Evolutionary conservation across 2,329 filamentous ascomycete genomes (phyloP).

Genomic region (Magnaporthiopsis poae): DNA sequence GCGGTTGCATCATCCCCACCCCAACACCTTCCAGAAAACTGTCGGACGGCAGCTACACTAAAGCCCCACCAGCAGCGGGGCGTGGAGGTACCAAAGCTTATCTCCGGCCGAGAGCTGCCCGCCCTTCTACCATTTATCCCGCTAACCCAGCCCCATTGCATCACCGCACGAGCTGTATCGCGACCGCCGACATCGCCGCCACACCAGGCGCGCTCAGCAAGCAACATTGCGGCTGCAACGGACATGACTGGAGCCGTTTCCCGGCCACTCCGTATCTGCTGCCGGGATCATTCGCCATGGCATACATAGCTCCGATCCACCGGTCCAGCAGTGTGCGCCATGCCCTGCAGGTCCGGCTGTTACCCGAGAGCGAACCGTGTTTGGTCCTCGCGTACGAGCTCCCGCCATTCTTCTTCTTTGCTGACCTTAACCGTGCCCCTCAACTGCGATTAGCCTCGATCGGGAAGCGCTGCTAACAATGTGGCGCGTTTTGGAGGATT

Average conservation of each 20-base stretch:
- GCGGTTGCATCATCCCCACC: not conserved
- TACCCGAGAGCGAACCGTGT: conserved; percentile 65
- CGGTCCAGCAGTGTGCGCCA: conserved; percentile 82
- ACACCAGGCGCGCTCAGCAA: not conserved
- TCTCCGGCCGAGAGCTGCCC: not conserved
- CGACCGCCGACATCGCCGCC: not conserved
- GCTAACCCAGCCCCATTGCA: not conserved
- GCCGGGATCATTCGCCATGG: conserved; percentile 49
- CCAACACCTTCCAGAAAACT: too few relatives aligned
- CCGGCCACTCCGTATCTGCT: not conserved
- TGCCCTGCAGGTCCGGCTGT: conserved; percentile 70
- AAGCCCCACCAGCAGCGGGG: not conserved
- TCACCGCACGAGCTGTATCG: not conserved
- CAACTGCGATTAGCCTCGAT: not conserved
- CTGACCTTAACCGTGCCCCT: not conserved
- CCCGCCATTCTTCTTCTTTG: not conserved
- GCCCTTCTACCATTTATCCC: not conserved
- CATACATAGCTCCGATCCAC: conserved; percentile 90
- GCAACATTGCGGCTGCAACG: not conserved
- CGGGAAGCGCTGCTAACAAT: conserved; percentile 19
- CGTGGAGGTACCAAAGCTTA: not conserved
- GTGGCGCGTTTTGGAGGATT: too few relatives aligned
- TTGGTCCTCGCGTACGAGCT: conserved; percentile 72
- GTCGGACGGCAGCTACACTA: not conserved
- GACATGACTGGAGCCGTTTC: not conserved